Percentiles rank a stretch among this genome's conserved stretches.
Evolutionary conservation across 768 basidiomycete genomes (phyloP).

Genomic region (Lentinula lateritia): DNA sequence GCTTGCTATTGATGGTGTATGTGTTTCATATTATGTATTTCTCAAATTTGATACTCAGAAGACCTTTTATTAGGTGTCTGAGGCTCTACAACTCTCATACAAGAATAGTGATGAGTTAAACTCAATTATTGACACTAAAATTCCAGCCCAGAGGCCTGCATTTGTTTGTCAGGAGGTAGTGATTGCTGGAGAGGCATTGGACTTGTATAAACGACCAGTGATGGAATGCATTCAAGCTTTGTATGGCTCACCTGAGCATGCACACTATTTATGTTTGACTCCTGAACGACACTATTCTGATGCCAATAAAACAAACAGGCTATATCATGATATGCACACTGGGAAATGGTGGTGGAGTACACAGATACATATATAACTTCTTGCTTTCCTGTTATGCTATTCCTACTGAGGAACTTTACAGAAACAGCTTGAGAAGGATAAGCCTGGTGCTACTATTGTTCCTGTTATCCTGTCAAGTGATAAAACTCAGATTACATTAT

Average conservation of each 20-base stretch:
- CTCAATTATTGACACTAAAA: too few species aligned
- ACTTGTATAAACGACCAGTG: too few species aligned
- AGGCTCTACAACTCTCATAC: slow-evolving; percentile 26
- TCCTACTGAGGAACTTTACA: neutral
- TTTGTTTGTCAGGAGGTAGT: neutral
- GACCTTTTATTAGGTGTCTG: slow-evolving; percentile 11
- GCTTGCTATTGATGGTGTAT: slow-evolving; percentile 22
- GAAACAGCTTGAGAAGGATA: slow-evolving; percentile 1
- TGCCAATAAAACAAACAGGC: too few species aligned
- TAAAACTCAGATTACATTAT: slow-evolving; percentile 18
- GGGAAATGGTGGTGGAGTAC: slow-evolving; percentile 26
- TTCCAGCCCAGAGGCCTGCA: too few species aligned
- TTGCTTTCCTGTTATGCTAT: neutral
- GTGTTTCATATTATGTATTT: neutral
- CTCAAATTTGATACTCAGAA: neutral
- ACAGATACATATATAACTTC: neutral
- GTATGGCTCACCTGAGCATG: too few species aligned
- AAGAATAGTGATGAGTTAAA: slow-evolving; percentile 25
- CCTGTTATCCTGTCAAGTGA: slow-evolving; percentile 17
- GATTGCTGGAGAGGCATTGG: slow-evolving; percentile 22
- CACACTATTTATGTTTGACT: too few species aligned
- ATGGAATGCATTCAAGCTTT: too few species aligned
- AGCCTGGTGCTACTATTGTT: slow-evolving; percentile 13
- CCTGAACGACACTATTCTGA: too few species aligned
- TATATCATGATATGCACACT: neutral